phyloP scores from a whole-genome alignment of 2,329 filamentous ascomycete species.

The Exophiala viscosa region DNA sequence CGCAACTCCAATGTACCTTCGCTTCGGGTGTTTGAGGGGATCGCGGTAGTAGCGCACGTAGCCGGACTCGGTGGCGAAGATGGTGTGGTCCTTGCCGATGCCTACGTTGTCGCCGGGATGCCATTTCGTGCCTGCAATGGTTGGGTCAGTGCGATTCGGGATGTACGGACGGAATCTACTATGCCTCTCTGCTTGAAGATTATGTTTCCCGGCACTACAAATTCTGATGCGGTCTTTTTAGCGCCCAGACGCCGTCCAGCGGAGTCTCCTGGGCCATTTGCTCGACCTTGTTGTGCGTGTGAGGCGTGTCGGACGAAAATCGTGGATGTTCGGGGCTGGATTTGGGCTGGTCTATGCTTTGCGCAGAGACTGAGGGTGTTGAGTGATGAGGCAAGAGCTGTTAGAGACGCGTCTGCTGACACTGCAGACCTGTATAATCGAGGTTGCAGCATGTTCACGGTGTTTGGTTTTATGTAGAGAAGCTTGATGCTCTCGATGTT shows the following conservation, averaged over 20 bases:
- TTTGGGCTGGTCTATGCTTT: conserved; percentile 31
- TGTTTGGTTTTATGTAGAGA: neutral
- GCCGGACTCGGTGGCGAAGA: conserved; percentile 77
- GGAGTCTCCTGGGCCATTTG: conserved; percentile 67
- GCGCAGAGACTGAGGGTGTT: conserved; percentile 32
- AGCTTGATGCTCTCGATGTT: neutral
- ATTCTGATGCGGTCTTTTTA: conserved; percentile 90
- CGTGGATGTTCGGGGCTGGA: conserved; percentile 31
- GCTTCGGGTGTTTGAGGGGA: conserved; percentile 72
- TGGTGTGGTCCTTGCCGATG: conserved; percentile 94
- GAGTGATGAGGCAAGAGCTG: conserved; percentile 30
- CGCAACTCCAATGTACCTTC: conserved; percentile 91
- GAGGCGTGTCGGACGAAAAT: conserved; percentile 56
- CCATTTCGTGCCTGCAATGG: conserved; percentile 70
- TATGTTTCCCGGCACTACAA: conserved; percentile 93
- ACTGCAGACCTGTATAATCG: conserved; percentile 39
- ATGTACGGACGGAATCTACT: neutral
- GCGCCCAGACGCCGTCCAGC: conserved; percentile 86
- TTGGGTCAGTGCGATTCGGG: neutral
- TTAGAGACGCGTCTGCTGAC: conserved; percentile 37
- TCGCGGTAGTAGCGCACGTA: conserved; percentile 98
- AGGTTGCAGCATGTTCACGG: conserved; percentile 40
- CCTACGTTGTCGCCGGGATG: conserved; percentile 91
- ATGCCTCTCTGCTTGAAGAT: conserved; percentile 80
- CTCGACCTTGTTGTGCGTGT: conserved; percentile 62